Base-by-base conservation (phyloP, 306 rosid genomes). In the Geum urbanum region DNA sequence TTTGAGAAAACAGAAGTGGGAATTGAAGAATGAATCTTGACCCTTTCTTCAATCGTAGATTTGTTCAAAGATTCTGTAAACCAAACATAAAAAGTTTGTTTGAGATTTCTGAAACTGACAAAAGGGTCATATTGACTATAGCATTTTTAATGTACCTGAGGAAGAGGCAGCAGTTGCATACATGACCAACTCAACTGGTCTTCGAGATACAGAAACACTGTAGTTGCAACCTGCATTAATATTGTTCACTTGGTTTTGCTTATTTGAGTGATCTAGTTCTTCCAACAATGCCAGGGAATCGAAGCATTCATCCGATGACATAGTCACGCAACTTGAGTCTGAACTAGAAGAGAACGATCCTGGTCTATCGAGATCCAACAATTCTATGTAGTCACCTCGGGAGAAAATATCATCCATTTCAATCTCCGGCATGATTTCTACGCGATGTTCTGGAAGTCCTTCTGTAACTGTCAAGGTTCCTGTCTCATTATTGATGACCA, bases 341-440 rank as follows among this genome's bases (percentile, higher is more conserved):
- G 85, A 81, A 52, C 88, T 72, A 39, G 80, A 81, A 45, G 83
- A 66, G 5, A 72, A 41, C 11, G 81, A 78, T 20, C 71, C 63
- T 18, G 76, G 85, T 35, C 0, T 43, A 16, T 81, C 81, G 37
- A 84, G 82, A 71, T 84, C 88, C 52, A 1, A 35, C 52, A 84
- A 8, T 66, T 76, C 88, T 59, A 84, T 15, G 84, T 12, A 81
- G 81, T 84, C 83, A 39, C 65, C 88, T 55, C 37, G 2, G 70
- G 55, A 32, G 40, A 10, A 46, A 15, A 44, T 24, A 24, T 24
- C 27, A 68, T 81, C 81, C 1, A 7, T 18, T 64, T 63, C 84
- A 13, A 7, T 18, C 65, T 72, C 84, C 5, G 59, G 47, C 49
- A 1, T 60, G 57, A 43, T 57, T 52, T 67, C 77, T n/a, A 24